phyloP scores from a whole-genome alignment of 176 grass and related monocot species.

The Microstegium vimineum region DNA sequence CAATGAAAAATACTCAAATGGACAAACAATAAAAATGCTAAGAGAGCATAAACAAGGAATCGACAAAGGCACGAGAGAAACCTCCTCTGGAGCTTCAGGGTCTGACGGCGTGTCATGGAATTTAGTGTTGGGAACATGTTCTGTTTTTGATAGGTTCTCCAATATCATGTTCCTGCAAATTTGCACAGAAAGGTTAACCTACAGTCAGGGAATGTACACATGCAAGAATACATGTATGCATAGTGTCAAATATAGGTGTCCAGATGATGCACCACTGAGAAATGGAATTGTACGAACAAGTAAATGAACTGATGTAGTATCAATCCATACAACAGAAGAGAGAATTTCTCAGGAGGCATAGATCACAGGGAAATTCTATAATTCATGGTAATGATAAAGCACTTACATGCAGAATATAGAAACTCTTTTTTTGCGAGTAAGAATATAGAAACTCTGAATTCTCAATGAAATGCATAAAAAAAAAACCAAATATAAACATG shows the following conservation, averaged over 20 bases:
- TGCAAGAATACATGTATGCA: neutral
- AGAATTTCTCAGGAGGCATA: neutral
- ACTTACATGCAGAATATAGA: neutral
- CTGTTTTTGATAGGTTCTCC: constrained; percentile 63
- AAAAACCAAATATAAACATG: neutral
- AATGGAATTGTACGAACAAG: neutral
- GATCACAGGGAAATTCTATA: neutral
- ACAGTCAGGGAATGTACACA: neutral
- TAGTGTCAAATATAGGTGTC: neutral
- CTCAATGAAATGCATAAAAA: constrained; percentile 7
- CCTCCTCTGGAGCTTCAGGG: constrained; percentile 66
- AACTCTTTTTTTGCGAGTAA: too few relatives aligned
- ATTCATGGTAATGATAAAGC: neutral
- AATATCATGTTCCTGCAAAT: constrained; percentile 70
- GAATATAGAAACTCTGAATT: constrained; percentile 1
- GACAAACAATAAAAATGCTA: constrained; percentile 19
- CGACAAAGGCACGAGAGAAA: constrained; percentile 16
- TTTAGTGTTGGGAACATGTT: constrained; percentile 77
- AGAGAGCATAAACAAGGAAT: constrained; percentile 12
- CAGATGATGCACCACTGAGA: neutral
- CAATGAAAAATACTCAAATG: constrained; percentile 34
- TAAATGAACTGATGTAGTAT: neutral
- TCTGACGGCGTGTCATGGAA: constrained; percentile 74
- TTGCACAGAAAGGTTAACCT: constrained; percentile 13
- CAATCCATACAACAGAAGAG: neutral